These are phyloP conservation scores for Geotrichum histeridarum DNA, from an alignment of 1,139 yeast genomes.

Conservation along the genomic window DNA sequence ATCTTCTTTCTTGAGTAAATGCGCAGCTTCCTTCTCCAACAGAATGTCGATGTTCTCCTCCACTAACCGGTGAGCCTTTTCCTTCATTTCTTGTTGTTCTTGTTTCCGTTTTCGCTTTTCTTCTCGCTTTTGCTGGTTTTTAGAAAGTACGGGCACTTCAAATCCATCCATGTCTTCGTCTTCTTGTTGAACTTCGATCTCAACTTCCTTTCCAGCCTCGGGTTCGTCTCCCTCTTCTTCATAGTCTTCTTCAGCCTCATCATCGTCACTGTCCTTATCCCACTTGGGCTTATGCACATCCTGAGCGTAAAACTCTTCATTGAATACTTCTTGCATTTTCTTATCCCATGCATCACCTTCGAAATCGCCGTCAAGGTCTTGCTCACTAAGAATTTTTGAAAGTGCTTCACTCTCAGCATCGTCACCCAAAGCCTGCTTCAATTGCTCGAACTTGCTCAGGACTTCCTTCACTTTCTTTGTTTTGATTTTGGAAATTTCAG, in stretches of 20 bases:
- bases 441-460: constrained; percentile 66
- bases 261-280: constrained; percentile 39
- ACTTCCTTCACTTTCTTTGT: constrained; percentile 71
- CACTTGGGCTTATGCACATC: constrained; percentile 49
- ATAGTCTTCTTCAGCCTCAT: constrained; percentile 29
- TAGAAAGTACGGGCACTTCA: constrained; percentile 24
- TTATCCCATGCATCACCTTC: constrained; percentile 90
- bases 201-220: constrained; percentile 33
- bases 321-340: constrained; percentile 77
- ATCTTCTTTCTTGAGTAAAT: constrained; percentile 31
- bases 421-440: constrained; percentile 79
- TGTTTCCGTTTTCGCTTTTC: constrained; percentile 60
- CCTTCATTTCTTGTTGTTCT: constrained; percentile 55
- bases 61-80: constrained; percentile 69
- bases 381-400: constrained; percentile 55
- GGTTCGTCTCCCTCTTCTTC: constrained; percentile 30
- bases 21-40: constrained; percentile 28
- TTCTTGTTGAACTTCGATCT: constrained; percentile 24
- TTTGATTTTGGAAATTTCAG: constrained; percentile 65
- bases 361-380: constrained; percentile 79
- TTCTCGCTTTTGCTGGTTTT: constrained; percentile 32
- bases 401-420: constrained; percentile 57
- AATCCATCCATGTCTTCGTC: constrained; percentile 28
- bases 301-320: constrained; percentile 66
- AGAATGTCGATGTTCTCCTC: constrained; percentile 45